phyloP scores from a whole-genome alignment of 2,329 filamentous ascomycete species.

The Ophiosphaerella herpotricha region DNA sequence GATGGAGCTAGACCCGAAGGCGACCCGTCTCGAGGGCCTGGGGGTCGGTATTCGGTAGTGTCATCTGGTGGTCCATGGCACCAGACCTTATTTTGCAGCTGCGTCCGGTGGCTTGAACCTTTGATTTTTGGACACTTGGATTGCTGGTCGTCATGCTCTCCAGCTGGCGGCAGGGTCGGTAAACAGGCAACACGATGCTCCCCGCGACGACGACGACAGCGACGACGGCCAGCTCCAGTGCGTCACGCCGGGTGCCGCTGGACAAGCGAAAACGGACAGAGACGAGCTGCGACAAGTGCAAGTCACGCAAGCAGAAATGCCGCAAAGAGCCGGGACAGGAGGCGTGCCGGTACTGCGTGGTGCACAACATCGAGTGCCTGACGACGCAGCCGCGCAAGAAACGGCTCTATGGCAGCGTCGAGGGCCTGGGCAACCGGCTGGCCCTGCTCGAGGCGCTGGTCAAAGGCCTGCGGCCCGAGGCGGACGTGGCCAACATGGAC shows the following conservation, averaged over 20 bases:
- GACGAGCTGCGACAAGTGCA: conserved; percentile 54
- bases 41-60: too few relatives aligned
- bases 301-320: conserved; percentile 54
- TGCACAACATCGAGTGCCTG: conserved; percentile 49
- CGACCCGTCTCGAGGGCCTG: too few relatives aligned
- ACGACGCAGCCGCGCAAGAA: conserved; percentile 54
- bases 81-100: too few relatives aligned
- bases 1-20: too few relatives aligned
- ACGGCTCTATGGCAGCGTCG: conserved; percentile 50
- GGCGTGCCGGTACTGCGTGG: conserved; percentile 50
- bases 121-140: too few relatives aligned
- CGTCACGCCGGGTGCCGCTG: conserved; percentile 46
- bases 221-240: conserved; percentile 13
- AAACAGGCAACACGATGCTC: too few relatives aligned
- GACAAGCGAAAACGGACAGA: conserved; percentile 54
- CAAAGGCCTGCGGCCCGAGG: conserved; percentile 50
- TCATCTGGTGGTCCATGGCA: too few relatives aligned
- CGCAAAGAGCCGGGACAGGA: conserved; percentile 45
- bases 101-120: too few relatives aligned
- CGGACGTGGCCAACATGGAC: conserved; percentile 49
- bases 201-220: conserved; percentile 13
- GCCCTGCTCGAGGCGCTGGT: conserved; percentile 52
- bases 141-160: too few relatives aligned
- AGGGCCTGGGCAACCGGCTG: conserved; percentile 48
- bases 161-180: too few relatives aligned